Evolutionary conservation across 2,329 filamentous ascomycete species (phyloP).

Genomic region (Exophiala phaeomuriformis): DNA sequence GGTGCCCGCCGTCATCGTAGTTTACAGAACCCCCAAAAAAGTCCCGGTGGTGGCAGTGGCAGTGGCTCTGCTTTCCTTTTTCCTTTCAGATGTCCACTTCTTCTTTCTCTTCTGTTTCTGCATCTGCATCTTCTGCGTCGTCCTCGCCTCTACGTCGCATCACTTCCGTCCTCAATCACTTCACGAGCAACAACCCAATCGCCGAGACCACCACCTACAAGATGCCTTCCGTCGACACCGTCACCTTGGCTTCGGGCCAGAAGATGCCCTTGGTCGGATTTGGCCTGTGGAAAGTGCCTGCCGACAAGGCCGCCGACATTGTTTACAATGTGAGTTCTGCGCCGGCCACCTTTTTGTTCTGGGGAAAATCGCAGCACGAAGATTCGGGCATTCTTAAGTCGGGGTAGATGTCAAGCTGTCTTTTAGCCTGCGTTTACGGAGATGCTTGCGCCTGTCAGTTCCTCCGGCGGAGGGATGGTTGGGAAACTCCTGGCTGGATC

Average conservation of each 20-base stretch:
- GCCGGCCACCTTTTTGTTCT: too few species aligned
- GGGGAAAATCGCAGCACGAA: too few species aligned
- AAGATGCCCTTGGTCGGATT: conserved; percentile 41
- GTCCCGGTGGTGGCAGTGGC: background rate
- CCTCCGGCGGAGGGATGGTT: too few species aligned
- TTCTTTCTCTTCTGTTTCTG: background rate
- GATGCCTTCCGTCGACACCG: conserved; percentile 1
- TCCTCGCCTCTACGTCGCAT: background rate
- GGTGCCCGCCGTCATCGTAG: background rate
- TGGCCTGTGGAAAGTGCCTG: conserved; percentile 72
- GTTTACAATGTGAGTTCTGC: conserved; percentile 59
- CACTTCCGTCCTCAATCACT: background rate
- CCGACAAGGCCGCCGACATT: conserved; percentile 62
- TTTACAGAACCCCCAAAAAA: background rate
- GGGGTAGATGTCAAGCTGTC: too few species aligned
- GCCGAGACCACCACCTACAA: background rate
- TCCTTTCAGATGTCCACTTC: background rate
- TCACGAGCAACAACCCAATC: background rate
- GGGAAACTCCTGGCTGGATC: too few species aligned
- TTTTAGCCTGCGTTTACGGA: too few species aligned
- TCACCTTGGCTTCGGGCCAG: conserved; percentile 25
- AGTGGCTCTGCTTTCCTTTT: background rate
- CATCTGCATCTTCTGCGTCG: background rate
- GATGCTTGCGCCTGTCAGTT: too few species aligned
- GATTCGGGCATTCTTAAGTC: too few species aligned